A percentile compares a stretch with the other conserved stretches of the same genome.
Evolutionary conservation across 768 basidiomycete genomes (phyloP).

Genomic region (Rhodotorula sphaerocarpa): DNA sequence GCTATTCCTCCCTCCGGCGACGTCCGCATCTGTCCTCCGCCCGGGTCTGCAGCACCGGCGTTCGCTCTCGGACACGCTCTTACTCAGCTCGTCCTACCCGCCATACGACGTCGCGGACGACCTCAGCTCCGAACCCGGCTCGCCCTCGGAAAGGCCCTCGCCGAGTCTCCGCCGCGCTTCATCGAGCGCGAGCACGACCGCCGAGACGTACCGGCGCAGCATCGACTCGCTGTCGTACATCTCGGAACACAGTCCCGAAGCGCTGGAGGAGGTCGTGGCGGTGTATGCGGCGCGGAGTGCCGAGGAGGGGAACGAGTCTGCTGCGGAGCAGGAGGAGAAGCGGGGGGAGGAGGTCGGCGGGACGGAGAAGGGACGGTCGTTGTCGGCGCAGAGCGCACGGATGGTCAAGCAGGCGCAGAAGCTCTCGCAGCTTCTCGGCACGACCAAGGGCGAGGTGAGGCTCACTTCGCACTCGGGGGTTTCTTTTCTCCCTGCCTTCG

Average conservation of each 20-base stretch:
- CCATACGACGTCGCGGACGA: neutral
- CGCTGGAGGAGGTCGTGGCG: slow-evolving; percentile 21
- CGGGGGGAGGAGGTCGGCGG: neutral
- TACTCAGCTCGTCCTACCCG: neutral
- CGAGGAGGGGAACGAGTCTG: neutral
- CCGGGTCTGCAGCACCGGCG: too few species aligned
- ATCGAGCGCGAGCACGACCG: too few species aligned
- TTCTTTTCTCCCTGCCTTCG: neutral
- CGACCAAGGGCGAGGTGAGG: slow-evolving; percentile 29
- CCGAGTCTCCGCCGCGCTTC: too few species aligned
- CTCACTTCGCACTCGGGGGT: too few species aligned
- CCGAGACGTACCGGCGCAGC: slow-evolving; percentile 15
- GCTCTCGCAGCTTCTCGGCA: slow-evolving; percentile 25
- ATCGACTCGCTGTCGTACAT: slow-evolving; percentile 26
- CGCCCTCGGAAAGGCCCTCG: too few species aligned
- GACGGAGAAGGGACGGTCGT: neutral
- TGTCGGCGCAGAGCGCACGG: neutral
- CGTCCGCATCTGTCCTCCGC: too few species aligned
- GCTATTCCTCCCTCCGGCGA: slow-evolving; percentile 11
- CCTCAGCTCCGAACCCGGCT: slow-evolving; percentile 14
- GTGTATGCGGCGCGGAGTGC: slow-evolving; percentile 1
- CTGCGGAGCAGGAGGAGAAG: neutral
- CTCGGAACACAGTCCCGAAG: slow-evolving; percentile 16
- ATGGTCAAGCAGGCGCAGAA: slow-evolving; percentile 29
- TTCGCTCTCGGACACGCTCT: neutral